These are phyloP conservation scores for Thermomucor indicae-seudaticae DNA, from an alignment of 371 early-diverging fungal species.

Conservation along the genomic window DNA sequence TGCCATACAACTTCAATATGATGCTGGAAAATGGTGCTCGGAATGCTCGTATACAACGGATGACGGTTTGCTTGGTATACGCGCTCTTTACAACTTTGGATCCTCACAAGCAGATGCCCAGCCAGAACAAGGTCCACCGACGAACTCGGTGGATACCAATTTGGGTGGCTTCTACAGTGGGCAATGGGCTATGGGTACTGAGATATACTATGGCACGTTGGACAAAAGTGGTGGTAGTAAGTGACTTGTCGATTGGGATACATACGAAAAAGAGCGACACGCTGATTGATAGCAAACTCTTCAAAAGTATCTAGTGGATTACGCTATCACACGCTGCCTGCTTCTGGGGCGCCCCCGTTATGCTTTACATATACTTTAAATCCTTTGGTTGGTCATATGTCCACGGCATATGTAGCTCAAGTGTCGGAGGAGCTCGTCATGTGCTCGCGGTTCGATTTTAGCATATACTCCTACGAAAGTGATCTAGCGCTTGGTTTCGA, in stretches of 20 bases:
- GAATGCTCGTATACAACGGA: constrained; percentile 76
- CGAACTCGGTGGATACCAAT: neutral
- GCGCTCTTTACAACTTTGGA: constrained; percentile 73
- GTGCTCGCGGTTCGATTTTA: constrained; percentile 83
- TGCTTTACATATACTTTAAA: constrained; percentile 76
- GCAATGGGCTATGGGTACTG: constrained; percentile 76
- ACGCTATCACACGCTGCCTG: constrained; percentile 65
- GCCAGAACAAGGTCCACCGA: too few species aligned
- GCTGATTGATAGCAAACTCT: too few species aligned
- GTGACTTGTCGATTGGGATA: too few species aligned
- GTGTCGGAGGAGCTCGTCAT: constrained; percentile 65
- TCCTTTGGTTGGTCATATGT: constrained; percentile 87
- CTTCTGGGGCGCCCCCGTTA: constrained; percentile 44
- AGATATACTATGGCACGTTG: constrained; percentile 78
- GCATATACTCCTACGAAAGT: constrained; percentile 82
- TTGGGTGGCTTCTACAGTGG: constrained; percentile 26
- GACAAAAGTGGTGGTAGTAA: constrained; percentile 88
- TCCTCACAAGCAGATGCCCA: too few species aligned
- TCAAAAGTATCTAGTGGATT: constrained; percentile 74
- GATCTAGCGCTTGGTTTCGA: constrained; percentile 83
- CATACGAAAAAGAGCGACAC: too few species aligned
- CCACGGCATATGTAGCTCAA: constrained; percentile 76
- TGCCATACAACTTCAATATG: constrained; percentile 71
- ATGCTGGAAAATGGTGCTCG: constrained; percentile 69
- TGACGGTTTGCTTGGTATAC: constrained; percentile 73